phyloP scores from a whole-genome alignment of 345 rosid genomes.

The Microcos paniculata region DNA sequence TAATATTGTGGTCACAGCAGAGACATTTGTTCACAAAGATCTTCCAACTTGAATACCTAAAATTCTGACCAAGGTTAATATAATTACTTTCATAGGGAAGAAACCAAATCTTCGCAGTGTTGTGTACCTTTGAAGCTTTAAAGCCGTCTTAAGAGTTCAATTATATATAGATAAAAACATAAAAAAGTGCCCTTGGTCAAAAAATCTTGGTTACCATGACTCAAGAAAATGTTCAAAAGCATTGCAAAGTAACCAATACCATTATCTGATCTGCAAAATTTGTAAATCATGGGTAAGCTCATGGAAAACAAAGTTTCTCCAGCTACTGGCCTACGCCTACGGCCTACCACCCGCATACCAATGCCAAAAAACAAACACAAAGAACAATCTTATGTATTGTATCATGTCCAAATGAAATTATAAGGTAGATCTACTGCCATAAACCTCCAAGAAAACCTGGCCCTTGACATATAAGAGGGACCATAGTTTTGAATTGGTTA shows the following conservation, averaged over 20 bases:
- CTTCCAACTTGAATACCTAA: not conserved
- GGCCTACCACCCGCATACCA: not conserved
- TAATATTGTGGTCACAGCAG: not conserved
- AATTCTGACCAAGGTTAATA: not conserved
- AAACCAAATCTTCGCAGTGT: not conserved
- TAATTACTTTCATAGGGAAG: not conserved
- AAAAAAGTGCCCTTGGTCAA: not conserved
- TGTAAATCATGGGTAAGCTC: not conserved
- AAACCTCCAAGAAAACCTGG: not conserved
- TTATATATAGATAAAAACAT: not conserved
- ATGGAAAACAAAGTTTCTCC: not conserved
- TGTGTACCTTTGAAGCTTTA: not conserved
- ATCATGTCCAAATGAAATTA: not conserved
- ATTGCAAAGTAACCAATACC: not conserved
- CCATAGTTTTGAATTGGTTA: not conserved
- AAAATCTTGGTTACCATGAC: not conserved
- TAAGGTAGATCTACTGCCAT: not conserved
- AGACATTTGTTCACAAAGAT: not conserved
- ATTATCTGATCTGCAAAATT: not conserved
- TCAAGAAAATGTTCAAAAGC: not conserved
- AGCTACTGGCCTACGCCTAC: not conserved
- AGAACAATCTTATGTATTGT: not conserved
- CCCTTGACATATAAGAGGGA: not conserved
- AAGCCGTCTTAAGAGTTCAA: not conserved
- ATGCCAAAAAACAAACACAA: not conserved